phyloP scores from a whole-genome alignment of 805 yeast genomes.

The Barnettozyma californica region DNA sequence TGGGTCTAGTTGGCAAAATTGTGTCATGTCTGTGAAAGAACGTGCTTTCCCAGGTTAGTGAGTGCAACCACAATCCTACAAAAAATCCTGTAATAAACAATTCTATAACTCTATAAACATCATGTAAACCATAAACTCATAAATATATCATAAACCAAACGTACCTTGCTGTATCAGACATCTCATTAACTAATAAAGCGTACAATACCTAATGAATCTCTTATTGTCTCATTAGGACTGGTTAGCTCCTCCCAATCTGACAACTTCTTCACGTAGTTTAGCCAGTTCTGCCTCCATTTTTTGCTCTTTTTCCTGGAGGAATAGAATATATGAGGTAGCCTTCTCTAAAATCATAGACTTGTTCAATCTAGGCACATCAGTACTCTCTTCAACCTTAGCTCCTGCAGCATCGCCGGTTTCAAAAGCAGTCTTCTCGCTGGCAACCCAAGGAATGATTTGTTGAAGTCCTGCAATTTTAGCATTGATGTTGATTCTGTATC shows the following conservation, averaged over 20 bases:
- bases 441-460: constrained; percentile 63
- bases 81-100: background rate
- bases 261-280: constrained; percentile 23
- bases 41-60: background rate
- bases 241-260: constrained; percentile 21
- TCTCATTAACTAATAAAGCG: background rate
- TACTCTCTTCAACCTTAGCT: constrained; percentile 10
- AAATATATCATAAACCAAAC: background rate
- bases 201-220: background rate
- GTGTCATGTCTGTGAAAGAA: background rate
- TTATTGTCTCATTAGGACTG: background rate
- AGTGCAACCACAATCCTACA: background rate
- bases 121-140: constrained; percentile 1
- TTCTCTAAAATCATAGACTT: constrained; percentile 65
- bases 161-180: background rate
- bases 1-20: background rate
- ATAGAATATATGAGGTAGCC: constrained; percentile 56
- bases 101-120: constrained; percentile 2
- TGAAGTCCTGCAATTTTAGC: constrained; percentile 66
- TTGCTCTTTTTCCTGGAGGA: constrained; percentile 45
- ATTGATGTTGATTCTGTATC: constrained; percentile 66
- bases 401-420: constrained; percentile 33
- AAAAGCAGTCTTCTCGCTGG: constrained; percentile 57
- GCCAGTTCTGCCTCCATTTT: constrained; percentile 30
- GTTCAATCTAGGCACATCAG: constrained; percentile 41